Base-by-base conservation (phyloP, 257 asterid species). In the Lavandula angustifolia region DNA sequence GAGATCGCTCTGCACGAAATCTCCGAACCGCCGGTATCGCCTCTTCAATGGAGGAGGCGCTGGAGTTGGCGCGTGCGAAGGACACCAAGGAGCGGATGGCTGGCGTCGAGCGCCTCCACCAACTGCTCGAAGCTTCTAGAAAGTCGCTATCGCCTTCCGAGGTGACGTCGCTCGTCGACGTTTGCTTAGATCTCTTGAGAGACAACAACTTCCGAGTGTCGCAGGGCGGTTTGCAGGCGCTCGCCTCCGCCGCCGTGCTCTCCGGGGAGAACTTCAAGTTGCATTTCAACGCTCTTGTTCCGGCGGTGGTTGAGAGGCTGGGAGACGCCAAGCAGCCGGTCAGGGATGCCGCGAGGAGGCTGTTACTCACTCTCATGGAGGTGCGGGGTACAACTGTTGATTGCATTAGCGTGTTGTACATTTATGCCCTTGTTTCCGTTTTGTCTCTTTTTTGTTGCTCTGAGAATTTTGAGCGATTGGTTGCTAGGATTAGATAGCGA, bases 1-100 rank as follows among this genome's bases (percentile, higher is more conserved):
- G 75, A 53, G 73, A 79, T 69, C 74, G 66, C 50, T 48, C 9
- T 35, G 54, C 10, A 29, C 62, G 38, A 50, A 22, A 64, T 61
- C 62, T 51, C 60, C 66, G 14, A 50, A 61, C 14, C 31, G 38
- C 68, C 54, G 51, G 50, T 33, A 17, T 60, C 73, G 56, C 37
- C 78, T 64, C 34, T 64, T 57, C 73, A 33, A 90, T 94, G 99
- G 99, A 94, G 90, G 97, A 82, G 84, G 99, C 97, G 37, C 71
- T 94, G 62, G 97, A 90, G 71, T 78, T 85, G 83, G 91, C 88
- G 76, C 96, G 95, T 64, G 95, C 95, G 6, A 94, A 94, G 89
- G 99, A 94, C 82, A 94, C 99, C 32, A 94, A 94, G 83, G 96
- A 94, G 84, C 82, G 99, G 75, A 94, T 94, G 99, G 97, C 99